Evolutionary conservation across 2,329 filamentous ascomycete genomes (phyloP), one percentile per base, ranked within the genome.

Genomic region (Rutstroemia sp.): DNA sequence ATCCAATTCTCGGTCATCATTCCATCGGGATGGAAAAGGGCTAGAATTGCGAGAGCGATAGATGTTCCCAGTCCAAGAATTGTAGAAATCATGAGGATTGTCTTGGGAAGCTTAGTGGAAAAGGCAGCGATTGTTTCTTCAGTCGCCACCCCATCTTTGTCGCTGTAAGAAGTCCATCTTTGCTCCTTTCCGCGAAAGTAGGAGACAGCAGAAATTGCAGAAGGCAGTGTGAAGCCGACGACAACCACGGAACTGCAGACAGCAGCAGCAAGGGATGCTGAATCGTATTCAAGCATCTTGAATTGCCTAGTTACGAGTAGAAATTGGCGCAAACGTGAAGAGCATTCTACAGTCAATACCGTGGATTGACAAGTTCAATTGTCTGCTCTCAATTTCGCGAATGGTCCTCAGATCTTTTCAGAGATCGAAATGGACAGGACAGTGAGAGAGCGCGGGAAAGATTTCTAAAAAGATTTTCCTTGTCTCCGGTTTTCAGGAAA

Each of bases 111-210:
- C 57, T 73, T 80, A 60, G 81, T 78, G 27, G 85, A 86, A 66
- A 85, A 91, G 41, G 75, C 76, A 21, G 77, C 76, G 52, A 83
- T 68, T 1, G 83, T 82, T 65, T 86, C 82, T 42, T 80, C 76
- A 0, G 83, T 86, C 34, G 84, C 86, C 60, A 78, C 76, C 49
- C 88, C 88, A 70, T 92, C 88, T 59, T 77, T 72, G 65, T 92
- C 88, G 63, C 83, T 74, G 65, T 91, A 91, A 12, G 76, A 73
- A 10, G 77, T 71, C 42, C 65, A 57, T 69, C 67, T 59, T 49
- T 62, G 41, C 69, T 63, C 64, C 58, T 67, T 48, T 46, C 48
- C 41, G 66, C 63, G 57, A 69, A 62, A 61, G 62, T 76, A 74
- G 34, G 62, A 61, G 47, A 69, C 38, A 38, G 73, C 62, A 45